Base-by-base conservation (phyloP, 371 early-diverging fungal species). In the Apophysomyces ossiformis region DNA sequence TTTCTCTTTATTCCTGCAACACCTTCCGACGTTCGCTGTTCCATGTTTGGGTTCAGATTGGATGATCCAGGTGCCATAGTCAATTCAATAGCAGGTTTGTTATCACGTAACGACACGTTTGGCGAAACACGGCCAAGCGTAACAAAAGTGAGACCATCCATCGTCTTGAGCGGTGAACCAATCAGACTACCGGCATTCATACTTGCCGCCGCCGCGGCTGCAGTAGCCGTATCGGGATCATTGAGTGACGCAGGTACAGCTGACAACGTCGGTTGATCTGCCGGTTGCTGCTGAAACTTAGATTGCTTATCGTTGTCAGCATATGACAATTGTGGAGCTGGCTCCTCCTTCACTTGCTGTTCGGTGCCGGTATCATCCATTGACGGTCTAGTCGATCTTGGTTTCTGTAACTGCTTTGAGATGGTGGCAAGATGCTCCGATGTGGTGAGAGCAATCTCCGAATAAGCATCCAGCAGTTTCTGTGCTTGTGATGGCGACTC, bases 401-500 rank as follows among this genome's bases (percentile, higher is more conserved):
- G 5, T 9, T 21, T 50, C 21, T 50, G 35, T 21, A 50, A 21
- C 21, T 50, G 54, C 54, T 50, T 50, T 50, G 54, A 21, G 21
- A 50, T 50, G 54, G 41, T 66, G 41, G 32, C 60, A 18, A 79
- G 63, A 16, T 72, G 76, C 44, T 72, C 69, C 7, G 45, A 41
- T 8, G 64, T 71, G 13, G 58, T 56, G 44, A 62, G 61, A 2
- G 74, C 57, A 50, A 76, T 60, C 38, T 68, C 68, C 18, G 46
- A 43, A 46, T 73, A 78, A 7, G 75, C 70, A 50, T 75, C 71
- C 1, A 78, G 32, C 11, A 78, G 57, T 21, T 63, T 92, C 92
- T 1, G 84, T 69, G 11, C 83, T 67, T 1, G 95, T 90, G 12
- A 84, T 68, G 21, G 89, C 82, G 26, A 95, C 87, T 13, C 78